Evolutionary conservation across 176 grass and related monocot genomes (phyloP).

Genomic region (Lolium perenne): DNA sequence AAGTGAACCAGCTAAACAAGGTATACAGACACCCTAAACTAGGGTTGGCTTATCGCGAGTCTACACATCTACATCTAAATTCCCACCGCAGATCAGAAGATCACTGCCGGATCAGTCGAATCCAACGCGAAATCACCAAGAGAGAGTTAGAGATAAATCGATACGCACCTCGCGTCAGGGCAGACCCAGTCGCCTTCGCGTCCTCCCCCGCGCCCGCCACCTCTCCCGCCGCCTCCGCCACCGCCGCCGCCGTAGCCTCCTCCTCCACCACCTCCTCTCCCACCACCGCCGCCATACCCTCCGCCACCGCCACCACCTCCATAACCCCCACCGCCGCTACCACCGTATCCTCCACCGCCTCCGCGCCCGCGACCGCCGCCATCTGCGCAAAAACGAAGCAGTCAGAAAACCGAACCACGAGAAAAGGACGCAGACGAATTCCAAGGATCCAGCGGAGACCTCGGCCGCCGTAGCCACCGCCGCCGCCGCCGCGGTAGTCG

Average conservation of each 20-base stretch:
- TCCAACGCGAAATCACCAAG: background rate
- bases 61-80: background rate
- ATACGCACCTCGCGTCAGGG: constrained; percentile 64
- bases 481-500: constrained; percentile 59
- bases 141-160: background rate
- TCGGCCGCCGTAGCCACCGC: constrained; percentile 46
- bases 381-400: constrained; percentile 37
- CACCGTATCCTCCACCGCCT: constrained; percentile 41
- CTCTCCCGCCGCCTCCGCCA: constrained; percentile 49
- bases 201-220: constrained; percentile 55
- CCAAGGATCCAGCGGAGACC: constrained; percentile 30
- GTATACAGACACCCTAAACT: background rate
- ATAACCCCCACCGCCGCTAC: constrained; percentile 20
- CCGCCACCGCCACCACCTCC: constrained; percentile 34
- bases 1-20: background rate
- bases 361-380: constrained; percentile 51
- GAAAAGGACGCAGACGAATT: background rate
- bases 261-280: constrained; percentile 6
- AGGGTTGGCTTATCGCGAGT: background rate
- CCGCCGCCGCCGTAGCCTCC: constrained; percentile 34
- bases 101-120: background rate
- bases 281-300: constrained; percentile 22
- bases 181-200: constrained; percentile 89
- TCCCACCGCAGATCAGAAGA: background rate
- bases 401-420: constrained; percentile 45